Percentiles rank a stretch among this genome's conserved stretches.
Evolutionary conservation across 2,329 filamentous ascomycete genomes (phyloP).

Genomic region (Celoporthe dispersa): DNA sequence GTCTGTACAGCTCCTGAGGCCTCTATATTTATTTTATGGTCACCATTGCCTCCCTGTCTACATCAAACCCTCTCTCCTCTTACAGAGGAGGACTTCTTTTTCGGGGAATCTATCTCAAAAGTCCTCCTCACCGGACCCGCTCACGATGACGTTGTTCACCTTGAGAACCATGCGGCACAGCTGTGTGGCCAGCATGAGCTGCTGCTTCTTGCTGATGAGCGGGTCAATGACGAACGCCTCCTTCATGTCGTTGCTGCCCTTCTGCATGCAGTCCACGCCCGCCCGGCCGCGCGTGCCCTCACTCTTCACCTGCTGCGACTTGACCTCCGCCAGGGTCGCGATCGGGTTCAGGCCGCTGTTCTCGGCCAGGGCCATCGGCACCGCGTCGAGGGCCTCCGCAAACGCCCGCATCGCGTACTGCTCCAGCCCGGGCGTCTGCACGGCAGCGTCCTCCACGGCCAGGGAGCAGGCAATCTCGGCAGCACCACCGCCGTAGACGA

Average conservation of each 20-base stretch:
- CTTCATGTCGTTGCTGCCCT: slow-evolving; percentile 95
- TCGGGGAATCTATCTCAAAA: slow-evolving; percentile 58
- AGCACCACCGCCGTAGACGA: slow-evolving; percentile 95
- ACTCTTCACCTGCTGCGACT: slow-evolving; percentile 93
- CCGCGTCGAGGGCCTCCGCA: slow-evolving; percentile 87
- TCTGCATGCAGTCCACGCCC: slow-evolving; percentile 97
- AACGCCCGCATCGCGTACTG: slow-evolving; percentile 99
- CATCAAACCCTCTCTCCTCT: neutral
- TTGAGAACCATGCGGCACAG: slow-evolving; percentile 98
- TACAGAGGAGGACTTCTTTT: neutral
- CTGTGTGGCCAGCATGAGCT: slow-evolving; percentile 94
- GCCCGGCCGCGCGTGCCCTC: slow-evolving; percentile 61
- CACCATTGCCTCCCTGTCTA: neutral
- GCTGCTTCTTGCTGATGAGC: slow-evolving; percentile 96
- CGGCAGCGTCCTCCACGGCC: slow-evolving; percentile 91
- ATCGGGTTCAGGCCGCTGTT: slow-evolving; percentile 97
- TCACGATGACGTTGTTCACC: slow-evolving; percentile 95
- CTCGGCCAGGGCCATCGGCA: slow-evolving; percentile 96
- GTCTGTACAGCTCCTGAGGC: neutral
- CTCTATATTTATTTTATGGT: neutral
- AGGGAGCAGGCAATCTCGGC: slow-evolving; percentile 97
- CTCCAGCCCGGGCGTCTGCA: slow-evolving; percentile 94
- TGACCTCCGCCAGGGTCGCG: slow-evolving; percentile 90
- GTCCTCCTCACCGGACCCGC: slow-evolving; percentile 84
- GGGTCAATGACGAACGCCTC: slow-evolving; percentile 98